A percentile compares a stretch with the other conserved stretches of the same genome.
phyloP scores from a whole-genome alignment of 768 basidiomycete genomes.

The Boletales sp. region DNA sequence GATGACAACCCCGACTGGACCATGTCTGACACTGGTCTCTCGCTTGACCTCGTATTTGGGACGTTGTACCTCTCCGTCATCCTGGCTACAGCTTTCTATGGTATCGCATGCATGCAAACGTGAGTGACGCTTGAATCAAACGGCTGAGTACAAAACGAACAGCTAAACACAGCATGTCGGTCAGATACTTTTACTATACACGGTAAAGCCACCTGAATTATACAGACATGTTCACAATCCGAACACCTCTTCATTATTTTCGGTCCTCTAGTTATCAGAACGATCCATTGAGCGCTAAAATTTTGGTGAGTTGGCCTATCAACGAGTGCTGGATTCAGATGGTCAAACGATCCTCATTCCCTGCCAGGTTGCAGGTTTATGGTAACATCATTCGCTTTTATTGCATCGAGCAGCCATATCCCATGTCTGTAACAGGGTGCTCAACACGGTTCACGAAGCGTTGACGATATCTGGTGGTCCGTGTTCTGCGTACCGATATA shows the following conservation, averaged over 20 bases:
- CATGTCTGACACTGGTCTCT: no score
- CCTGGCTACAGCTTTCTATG: no score
- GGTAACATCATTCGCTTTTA: neutral
- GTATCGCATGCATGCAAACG: slow-evolving; percentile 6
- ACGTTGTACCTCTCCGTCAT: no score
- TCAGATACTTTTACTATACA: slow-evolving; percentile 3
- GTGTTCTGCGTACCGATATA: neutral
- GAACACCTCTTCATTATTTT: no score
- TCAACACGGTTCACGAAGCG: neutral
- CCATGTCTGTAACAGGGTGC: neutral
- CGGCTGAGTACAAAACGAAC: neutral
- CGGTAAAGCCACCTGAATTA: no score
- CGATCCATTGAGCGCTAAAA: neutral
- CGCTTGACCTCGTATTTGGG: no score
- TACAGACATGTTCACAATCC: no score
- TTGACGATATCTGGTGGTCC: neutral
- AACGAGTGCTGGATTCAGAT: no score
- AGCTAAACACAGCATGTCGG: neutral
- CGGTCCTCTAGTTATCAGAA: neutral
- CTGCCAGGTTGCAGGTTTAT: neutral
- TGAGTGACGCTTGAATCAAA: slow-evolving; percentile 1
- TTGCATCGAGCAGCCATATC: neutral
- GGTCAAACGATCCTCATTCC: neutral
- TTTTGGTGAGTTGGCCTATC: neutral
- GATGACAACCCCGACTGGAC: no score